Conservation (phyloP, 345 rosid genomes). For the Barbarea vulgaris region DNA sequence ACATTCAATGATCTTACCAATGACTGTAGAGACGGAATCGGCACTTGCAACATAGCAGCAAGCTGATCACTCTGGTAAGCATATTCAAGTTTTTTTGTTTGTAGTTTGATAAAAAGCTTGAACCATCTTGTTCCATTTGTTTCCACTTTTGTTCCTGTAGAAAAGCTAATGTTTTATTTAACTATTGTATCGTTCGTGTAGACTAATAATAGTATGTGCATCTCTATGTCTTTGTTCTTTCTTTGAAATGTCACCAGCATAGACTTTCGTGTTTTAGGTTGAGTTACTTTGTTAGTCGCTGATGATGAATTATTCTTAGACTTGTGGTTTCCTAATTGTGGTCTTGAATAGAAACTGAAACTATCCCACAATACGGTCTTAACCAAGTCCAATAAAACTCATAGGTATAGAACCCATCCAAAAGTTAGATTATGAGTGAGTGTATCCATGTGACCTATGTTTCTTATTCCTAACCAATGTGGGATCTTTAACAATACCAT, state of each 20-base stretch:
- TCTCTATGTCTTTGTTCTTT: neutral
- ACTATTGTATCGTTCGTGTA: neutral
- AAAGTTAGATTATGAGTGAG: neutral
- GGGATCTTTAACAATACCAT: neutral
- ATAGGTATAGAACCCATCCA: neutral
- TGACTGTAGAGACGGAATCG: slow-evolving; percentile 86
- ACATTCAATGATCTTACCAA: slow-evolving; percentile 88
- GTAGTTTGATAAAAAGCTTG: slow-evolving; percentile 1
- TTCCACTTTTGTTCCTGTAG: slow-evolving; percentile 26
- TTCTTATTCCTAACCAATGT: neutral
- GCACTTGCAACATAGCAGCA: slow-evolving; percentile 73
- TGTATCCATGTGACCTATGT: neutral
- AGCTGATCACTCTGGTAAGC: slow-evolving; percentile 43
- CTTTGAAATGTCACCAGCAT: neutral
- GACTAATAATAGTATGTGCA: neutral
- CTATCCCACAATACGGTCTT: neutral
- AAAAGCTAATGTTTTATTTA: neutral
- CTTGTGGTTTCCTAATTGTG: neutral
- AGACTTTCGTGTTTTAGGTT: neutral
- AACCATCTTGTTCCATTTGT: slow-evolving; percentile 28
- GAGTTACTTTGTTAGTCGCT: neutral
- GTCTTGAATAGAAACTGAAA: neutral
- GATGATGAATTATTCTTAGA: neutral
- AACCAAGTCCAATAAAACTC: neutral
- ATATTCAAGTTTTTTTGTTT: slow-evolving; percentile 21